phyloP scores from a whole-genome alignment of 2,329 filamentous ascomycete species.

The Pseudogymnoascus sp. region DNA sequence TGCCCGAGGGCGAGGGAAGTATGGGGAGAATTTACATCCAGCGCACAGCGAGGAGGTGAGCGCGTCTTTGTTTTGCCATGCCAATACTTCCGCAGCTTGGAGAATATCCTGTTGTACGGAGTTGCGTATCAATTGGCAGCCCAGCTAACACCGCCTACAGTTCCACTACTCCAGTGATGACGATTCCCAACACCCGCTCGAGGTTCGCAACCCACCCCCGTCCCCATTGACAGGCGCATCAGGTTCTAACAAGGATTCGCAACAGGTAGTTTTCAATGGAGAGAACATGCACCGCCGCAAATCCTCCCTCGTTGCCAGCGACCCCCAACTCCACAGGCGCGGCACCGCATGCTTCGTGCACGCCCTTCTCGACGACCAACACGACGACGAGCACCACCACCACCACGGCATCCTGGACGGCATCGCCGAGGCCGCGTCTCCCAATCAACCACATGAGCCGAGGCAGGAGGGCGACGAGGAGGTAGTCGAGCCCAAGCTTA shows the following conservation, averaged over 20 bases:
- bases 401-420: conserved; percentile 17
- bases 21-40: neutral
- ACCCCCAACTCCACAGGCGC: conserved; percentile 33
- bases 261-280: conserved; percentile 45
- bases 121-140: neutral
- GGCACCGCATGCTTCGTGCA: conserved; percentile 56
- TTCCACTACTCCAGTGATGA: conserved; percentile 21
- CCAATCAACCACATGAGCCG: neutral
- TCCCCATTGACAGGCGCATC: neutral
- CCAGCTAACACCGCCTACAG: neutral
- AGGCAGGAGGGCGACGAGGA: neutral
- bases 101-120: neutral
- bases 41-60: neutral
- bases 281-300: conserved; percentile 55
- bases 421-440: conserved; percentile 14
- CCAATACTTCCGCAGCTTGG: neutral
- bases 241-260: neutral
- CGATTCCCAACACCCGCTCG: conserved; percentile 30
- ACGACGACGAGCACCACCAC: neutral
- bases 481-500: conserved; percentile 14
- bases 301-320: conserved; percentile 52
- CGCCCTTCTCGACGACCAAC: conserved; percentile 52
- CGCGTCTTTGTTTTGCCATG: neutral
- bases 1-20: neutral
- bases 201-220: conserved; percentile 35